Evolutionary conservation across 1,284 basidiomycete genomes (phyloP).

Genomic region (Takashimella koratensis): DNA sequence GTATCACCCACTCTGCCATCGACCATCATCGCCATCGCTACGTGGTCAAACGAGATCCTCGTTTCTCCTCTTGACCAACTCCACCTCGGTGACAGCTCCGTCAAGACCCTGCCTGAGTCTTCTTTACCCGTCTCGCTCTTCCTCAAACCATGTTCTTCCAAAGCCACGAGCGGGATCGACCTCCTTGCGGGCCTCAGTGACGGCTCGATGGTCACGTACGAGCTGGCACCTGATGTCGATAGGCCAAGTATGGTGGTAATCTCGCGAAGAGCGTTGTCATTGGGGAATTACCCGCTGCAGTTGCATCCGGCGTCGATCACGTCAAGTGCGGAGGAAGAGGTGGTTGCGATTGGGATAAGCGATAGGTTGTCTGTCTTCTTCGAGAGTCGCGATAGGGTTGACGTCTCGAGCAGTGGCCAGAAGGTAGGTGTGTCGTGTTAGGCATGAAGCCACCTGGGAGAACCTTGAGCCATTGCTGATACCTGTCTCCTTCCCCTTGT

Average conservation of each 20-base stretch:
- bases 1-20: conserved; percentile 5
- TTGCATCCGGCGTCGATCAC: conserved; percentile 9
- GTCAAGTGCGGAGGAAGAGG: conserved; percentile 21
- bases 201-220: conserved; percentile 67
- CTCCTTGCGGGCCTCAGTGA: conserved; percentile 76
- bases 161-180: conserved; percentile 52
- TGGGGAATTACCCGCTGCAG: conserved; percentile 33
- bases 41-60: conserved; percentile 71
- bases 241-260: conserved; percentile 30
- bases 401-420: conserved; percentile 66
- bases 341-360: conserved; percentile 36
- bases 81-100: conserved; percentile 21
- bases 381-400: conserved; percentile 63
- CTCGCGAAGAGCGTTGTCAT: conserved; percentile 48
- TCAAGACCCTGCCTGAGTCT: conserved; percentile 13
- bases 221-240: conserved; percentile 31
- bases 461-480: not conserved
- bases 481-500: conserved; percentile 1
- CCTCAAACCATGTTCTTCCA: conserved; percentile 34
- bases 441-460: not conserved
- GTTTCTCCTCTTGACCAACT: conserved; percentile 58
- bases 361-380: conserved; percentile 51
- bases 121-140: conserved; percentile 25
- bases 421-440: conserved; percentile 55
- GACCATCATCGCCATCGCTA: conserved; percentile 57